A percentile compares a stretch with the other conserved stretches of the same genome.
These are phyloP conservation scores for Globisporangium radiosum DNA, from an alignment of 352 stramenopile species.

Conservation along the genomic window DNA sequence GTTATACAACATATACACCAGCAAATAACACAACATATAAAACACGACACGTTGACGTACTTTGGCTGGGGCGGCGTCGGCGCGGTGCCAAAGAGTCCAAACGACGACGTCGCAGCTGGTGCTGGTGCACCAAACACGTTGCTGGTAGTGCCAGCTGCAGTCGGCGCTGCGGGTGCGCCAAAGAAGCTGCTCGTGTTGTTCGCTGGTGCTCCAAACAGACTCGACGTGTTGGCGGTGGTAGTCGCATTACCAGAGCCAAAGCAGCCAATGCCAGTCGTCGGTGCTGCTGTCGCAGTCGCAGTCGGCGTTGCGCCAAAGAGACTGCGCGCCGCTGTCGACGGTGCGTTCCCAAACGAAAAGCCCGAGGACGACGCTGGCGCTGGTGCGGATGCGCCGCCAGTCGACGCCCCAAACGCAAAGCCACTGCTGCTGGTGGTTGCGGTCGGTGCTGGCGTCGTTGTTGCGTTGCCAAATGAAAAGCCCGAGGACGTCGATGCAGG, in stretches of 20 bases:
- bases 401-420: neutral
- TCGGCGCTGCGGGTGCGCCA: neutral
- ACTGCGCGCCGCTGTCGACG: slow-evolving; percentile 6
- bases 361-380: slow-evolving; percentile 6
- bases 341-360: slow-evolving; percentile 24
- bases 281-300: neutral
- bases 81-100: slow-evolving; percentile 16
- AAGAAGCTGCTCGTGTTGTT: slow-evolving; percentile 18
- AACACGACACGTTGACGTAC: slow-evolving; percentile 4
- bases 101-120: slow-evolving; percentile 10
- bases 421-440: slow-evolving; percentile 18
- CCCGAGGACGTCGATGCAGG: slow-evolving; percentile 7
- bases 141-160: slow-evolving; percentile 3
- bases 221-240: slow-evolving; percentile 7
- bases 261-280: slow-evolving; percentile 13
- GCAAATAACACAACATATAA: too few relatives aligned
- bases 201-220: slow-evolving; percentile 17
- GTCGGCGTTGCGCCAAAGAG: slow-evolving; percentile 19
- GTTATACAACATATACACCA: too few relatives aligned
- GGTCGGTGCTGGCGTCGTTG: slow-evolving; percentile 5
- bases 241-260: slow-evolving; percentile 17
- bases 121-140: slow-evolving; percentile 8
- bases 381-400: neutral
- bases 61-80: slow-evolving; percentile 2
- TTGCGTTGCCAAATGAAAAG: slow-evolving; percentile 16